Conservation (phyloP, 1,284 basidiomycete species). For the Sporisorium scitamineum region DNA sequence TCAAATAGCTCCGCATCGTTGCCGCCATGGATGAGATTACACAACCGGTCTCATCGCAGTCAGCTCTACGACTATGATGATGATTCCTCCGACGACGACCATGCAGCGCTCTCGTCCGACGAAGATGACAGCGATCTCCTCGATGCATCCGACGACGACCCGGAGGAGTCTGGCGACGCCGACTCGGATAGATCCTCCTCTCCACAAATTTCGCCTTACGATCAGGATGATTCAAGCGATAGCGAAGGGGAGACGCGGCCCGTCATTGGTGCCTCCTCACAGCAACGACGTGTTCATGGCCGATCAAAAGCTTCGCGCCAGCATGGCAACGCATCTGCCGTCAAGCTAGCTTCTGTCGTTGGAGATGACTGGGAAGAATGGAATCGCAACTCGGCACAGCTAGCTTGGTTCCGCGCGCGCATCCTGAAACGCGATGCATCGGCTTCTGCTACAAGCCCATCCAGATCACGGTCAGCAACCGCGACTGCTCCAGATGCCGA, state of each 20-base stretch:
- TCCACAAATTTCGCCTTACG: conserved; percentile 32
- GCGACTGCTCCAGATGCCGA: conserved; percentile 19
- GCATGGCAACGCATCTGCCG: conserved; percentile 10
- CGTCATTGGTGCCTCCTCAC: conserved; percentile 14
- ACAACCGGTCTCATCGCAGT: conserved; percentile 15
- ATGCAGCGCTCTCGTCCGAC: conserved; percentile 24
- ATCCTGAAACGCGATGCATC: neutral
- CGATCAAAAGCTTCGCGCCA: conserved; percentile 1
- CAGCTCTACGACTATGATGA: conserved; percentile 10
- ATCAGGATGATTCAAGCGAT: conserved; percentile 26
- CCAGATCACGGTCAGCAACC: conserved; percentile 12
- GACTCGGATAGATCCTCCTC: conserved; percentile 25
- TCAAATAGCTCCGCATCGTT: conserved; percentile 5
- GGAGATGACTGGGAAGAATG: conserved; percentile 52
- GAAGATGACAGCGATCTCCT: conserved; percentile 17
- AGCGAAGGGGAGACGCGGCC: conserved; percentile 52
- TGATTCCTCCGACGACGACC: conserved; percentile 40
- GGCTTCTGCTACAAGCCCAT: neutral
- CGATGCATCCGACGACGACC: conserved; percentile 11
- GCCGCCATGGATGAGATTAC: conserved; percentile 42
- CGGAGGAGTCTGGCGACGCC: conserved; percentile 6
- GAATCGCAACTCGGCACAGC: conserved; percentile 35
- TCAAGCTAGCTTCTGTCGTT: conserved; percentile 21
- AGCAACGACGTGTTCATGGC: neutral
- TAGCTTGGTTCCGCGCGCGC: conserved; percentile 30